These are phyloP conservation scores for Globisporangium orthogonon DNA, from an alignment of 352 stramenopile species.

Conservation along the genomic window DNA sequence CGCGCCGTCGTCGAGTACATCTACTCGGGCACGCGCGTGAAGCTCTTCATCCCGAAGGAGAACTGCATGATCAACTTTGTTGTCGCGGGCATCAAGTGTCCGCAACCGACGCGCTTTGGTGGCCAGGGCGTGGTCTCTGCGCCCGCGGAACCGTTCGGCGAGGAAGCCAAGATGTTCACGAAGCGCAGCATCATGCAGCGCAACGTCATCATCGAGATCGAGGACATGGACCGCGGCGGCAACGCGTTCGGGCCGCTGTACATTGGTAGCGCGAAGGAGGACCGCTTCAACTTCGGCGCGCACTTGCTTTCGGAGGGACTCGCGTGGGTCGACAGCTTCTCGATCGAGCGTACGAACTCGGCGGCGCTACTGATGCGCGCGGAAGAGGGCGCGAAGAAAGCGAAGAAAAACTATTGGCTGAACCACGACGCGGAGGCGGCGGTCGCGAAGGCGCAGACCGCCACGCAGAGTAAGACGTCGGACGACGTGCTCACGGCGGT, in stretches of 20 bases:
- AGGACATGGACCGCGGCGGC: conserved; percentile 92
- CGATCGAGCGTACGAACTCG: conserved; percentile 89
- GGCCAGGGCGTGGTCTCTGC: conserved; percentile 87
- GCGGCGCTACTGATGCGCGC: conserved; percentile 62
- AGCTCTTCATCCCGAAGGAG: conserved; percentile 94
- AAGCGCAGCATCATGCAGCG: conserved; percentile 89
- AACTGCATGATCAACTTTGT: conserved; percentile 96
- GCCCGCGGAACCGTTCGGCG: conserved; percentile 82
- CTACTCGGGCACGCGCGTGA: conserved; percentile 94
- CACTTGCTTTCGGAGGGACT: conserved; percentile 92
- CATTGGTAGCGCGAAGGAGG: conserved; percentile 47
- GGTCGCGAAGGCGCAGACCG: conserved; percentile 34
- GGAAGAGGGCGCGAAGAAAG: conserved; percentile 85
- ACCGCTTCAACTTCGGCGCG: conserved; percentile 86
- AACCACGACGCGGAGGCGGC: conserved; percentile 66
- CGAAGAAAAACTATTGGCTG: conserved; percentile 94
- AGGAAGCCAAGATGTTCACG: conserved; percentile 86
- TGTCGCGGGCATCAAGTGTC: conserved; percentile 86
- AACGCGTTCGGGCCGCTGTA: conserved; percentile 89
- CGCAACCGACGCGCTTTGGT: conserved; percentile 77
- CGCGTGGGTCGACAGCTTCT: conserved; percentile 90
- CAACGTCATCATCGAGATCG: conserved; percentile 88
- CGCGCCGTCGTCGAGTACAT: conserved; percentile 93
- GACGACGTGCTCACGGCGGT: conserved; percentile 68
- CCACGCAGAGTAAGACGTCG: conserved; percentile 35